phyloP scores from a whole-genome alignment of 2,329 filamentous ascomycete genomes.

The Monosporascus sp. region DNA sequence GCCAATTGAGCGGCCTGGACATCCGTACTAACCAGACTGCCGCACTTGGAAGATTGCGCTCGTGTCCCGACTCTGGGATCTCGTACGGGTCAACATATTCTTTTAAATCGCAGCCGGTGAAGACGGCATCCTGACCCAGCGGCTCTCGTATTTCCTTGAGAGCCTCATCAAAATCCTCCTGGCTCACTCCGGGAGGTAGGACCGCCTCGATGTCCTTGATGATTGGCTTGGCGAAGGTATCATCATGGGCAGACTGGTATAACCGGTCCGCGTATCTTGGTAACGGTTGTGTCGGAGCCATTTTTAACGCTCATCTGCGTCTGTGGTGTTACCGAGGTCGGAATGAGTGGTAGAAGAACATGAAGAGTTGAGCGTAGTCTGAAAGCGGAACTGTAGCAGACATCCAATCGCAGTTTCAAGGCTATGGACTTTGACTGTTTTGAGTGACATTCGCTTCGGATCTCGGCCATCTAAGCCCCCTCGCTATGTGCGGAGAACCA shows the following conservation, averaged over 20 bases:
- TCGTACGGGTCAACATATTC: slow-evolving; percentile 45
- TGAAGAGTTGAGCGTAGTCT: too few species aligned
- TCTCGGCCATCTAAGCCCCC: too few species aligned
- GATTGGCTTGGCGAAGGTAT: slow-evolving; percentile 35
- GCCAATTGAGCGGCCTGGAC: too few species aligned
- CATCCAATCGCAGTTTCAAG: too few species aligned
- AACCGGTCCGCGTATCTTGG: slow-evolving; percentile 32
- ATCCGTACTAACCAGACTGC: slow-evolving; percentile 31
- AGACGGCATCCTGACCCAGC: slow-evolving; percentile 34
- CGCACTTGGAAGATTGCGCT: slow-evolving; percentile 36
- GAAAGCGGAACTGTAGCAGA: too few species aligned
- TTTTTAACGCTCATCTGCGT: neutral
- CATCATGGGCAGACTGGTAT: slow-evolving; percentile 37
- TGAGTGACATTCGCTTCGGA: too few species aligned
- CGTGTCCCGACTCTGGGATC: slow-evolving; percentile 32
- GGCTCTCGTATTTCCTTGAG: slow-evolving; percentile 28
- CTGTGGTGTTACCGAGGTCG: too few species aligned
- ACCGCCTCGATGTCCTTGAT: slow-evolving; percentile 29
- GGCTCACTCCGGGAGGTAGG: slow-evolving; percentile 34
- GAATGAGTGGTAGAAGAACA: too few species aligned
- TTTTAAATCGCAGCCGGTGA: slow-evolving; percentile 30
- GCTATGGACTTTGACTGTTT: too few species aligned
- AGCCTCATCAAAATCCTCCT: slow-evolving; percentile 31
- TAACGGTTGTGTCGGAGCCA: slow-evolving; percentile 2
- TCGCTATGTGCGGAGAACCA: too few species aligned